Base-by-base conservation (phyloP, 352 stramenopile genomes). In the Phytophthora tubulina region DNA sequence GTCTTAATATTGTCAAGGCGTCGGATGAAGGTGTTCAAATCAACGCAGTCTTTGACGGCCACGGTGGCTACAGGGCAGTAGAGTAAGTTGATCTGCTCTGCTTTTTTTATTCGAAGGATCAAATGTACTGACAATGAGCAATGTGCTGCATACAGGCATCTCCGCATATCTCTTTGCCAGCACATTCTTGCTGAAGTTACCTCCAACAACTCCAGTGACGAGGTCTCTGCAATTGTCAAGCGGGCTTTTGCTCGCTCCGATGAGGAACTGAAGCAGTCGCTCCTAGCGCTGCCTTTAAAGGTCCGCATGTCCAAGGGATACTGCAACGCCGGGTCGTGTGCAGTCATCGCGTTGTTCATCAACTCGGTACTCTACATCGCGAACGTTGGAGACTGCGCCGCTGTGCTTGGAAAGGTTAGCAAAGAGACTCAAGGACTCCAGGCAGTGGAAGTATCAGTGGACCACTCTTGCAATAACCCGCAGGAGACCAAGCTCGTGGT, bases 371-470 rank as follows among this genome's bases (percentile, higher is more conserved):
- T 98, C 10, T 97, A 97, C 59, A 85, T 97, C 2, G 91, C 92
- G 11, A 97, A 98, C 63, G 92, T 98, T 15, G 95, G 95, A 27
- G 93, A 98, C 61, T 98, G 95, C 64, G 80, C 82, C n/a, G 93
- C 91, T 6, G 88, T 98, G 8, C 75, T 98, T 49, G 92, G 91
- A 62, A 79, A 88, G 79, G 35, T 79, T 61, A 70, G 88, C 64
- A 57, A 86, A 27, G 59, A 77, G 6, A 70, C 76, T 11, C 65
- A 71, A 36, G 70, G 77, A 27, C 72, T 73, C 60, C 36, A 74
- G 45, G 59, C 73, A 53, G 41, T 69, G n/a, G 70, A 88, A 59
- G 57, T 92, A 6, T 87, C 82, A 7, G 72, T 81, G 1, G 79
- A 91, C 42, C 85, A 92, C 51, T 90, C 84, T 8, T 92, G 80